A percentile compares a stretch with the other conserved stretches of the same genome.
Conservation (phyloP, 2,329 filamentous ascomycete species). For the Botrytis tulipae region DNA sequence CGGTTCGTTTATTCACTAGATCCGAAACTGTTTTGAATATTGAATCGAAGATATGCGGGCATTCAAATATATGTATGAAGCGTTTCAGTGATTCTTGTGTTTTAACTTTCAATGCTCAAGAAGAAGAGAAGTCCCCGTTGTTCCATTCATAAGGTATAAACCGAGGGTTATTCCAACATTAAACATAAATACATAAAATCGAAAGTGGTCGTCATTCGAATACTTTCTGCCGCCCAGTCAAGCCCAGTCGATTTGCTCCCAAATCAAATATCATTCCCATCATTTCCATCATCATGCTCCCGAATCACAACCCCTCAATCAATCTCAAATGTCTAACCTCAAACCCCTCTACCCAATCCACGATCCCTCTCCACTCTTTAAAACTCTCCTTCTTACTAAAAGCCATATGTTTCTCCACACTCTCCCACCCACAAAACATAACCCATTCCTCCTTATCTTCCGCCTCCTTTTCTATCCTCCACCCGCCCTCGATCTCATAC, state of each 20-base stretch:
- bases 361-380: slow-evolving; percentile 23
- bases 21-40: not conserved
- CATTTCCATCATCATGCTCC: not conserved
- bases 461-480: slow-evolving; percentile 29
- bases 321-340: slow-evolving; percentile 25
- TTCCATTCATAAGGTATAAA: not conserved
- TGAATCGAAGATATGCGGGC: not conserved
- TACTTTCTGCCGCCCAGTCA: not conserved
- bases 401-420: slow-evolving; percentile 23
- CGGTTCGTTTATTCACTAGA: not conserved
- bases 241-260: not conserved
- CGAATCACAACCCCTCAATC: slow-evolving; percentile 16
- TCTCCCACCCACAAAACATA: slow-evolving; percentile 26
- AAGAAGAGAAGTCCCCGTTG: not conserved
- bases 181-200: not conserved
- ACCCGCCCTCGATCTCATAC: slow-evolving; percentile 24
- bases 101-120: not conserved
- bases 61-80: not conserved
- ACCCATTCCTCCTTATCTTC: slow-evolving; percentile 28
- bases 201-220: not conserved
- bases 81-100: not conserved
- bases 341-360: slow-evolving; percentile 24
- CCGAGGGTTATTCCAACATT: not conserved
- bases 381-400: slow-evolving; percentile 25
- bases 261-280: not conserved